phyloP scores from a whole-genome alignment of 2,329 filamentous ascomycete genomes.

The Alternaria atra region DNA sequence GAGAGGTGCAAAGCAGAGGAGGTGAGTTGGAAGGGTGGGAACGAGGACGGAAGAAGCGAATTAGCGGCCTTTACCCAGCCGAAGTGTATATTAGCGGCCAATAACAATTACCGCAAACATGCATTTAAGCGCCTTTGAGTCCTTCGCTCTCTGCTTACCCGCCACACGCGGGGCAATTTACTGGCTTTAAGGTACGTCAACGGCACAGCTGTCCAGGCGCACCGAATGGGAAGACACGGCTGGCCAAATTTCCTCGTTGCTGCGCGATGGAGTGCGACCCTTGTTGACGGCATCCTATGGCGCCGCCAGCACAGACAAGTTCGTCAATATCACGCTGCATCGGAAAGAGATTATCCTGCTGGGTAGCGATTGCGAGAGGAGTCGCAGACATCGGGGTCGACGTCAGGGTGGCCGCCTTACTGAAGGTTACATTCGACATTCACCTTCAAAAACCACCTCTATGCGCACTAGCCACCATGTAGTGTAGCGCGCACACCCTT shows the following conservation, averaged over 20 bases:
- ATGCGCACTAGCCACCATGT: background rate
- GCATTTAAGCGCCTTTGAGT: constrained; percentile 44
- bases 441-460: background rate
- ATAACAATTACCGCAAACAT: constrained; percentile 22
- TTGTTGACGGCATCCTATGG: constrained; percentile 32
- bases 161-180: constrained; percentile 33
- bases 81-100: constrained; percentile 27
- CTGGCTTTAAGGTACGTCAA: constrained; percentile 27
- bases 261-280: constrained; percentile 44
- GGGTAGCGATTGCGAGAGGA: constrained; percentile 7
- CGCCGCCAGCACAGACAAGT: constrained; percentile 40
- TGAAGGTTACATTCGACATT: background rate
- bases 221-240: constrained; percentile 40
- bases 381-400: constrained; percentile 12
- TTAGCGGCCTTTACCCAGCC: constrained; percentile 32
- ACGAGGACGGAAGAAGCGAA: constrained; percentile 22
- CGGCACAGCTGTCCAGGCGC: constrained; percentile 31
- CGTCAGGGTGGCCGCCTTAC: constrained; percentile 13
- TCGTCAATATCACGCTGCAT: constrained; percentile 42
- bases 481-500: background rate
- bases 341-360: constrained; percentile 35
- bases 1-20: constrained; percentile 5
- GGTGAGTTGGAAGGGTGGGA: constrained; percentile 18
- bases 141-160: constrained; percentile 18
- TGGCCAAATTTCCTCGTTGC: constrained; percentile 27